Conservation (phyloP, 1,284 basidiomycete genomes). For the Schizophyllum amplum region DNA sequence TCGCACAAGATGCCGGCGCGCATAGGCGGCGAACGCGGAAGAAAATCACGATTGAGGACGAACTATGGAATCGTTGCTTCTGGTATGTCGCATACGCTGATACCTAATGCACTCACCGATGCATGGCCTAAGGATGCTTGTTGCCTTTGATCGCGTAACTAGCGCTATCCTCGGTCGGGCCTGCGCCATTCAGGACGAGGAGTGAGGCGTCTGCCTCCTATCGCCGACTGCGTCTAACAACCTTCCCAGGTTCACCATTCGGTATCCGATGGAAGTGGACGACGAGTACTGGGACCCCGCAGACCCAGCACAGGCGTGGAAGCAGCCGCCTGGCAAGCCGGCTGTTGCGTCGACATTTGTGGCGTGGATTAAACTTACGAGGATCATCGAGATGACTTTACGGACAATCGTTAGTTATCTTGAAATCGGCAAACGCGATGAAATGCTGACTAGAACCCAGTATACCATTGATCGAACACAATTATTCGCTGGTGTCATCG, state of each 20-base stretch:
- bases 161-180: constrained; percentile 40
- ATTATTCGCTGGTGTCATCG: constrained; percentile 25
- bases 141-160: constrained; percentile 25
- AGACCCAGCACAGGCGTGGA: constrained; percentile 18
- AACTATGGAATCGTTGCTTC: constrained; percentile 47
- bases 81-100: constrained; percentile 27
- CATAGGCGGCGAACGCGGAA: constrained; percentile 13
- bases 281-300: constrained; percentile 41
- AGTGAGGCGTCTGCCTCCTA: constrained; percentile 19
- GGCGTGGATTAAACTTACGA: constrained; percentile 37
- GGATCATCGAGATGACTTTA: constrained; percentile 35
- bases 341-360: constrained; percentile 34
- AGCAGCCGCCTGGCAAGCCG: constrained; percentile 26
- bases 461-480: constrained; percentile 40
- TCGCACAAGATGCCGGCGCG: constrained; percentile 28
- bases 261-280: constrained; percentile 42
- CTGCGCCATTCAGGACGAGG: constrained; percentile 41
- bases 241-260: constrained; percentile 32
- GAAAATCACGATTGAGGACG: constrained; percentile 20
- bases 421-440: neutral
- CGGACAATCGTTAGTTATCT: constrained; percentile 29
- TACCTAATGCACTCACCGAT: neutral
- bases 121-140: constrained; percentile 15
- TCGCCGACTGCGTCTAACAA: neutral
- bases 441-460: constrained; percentile 10